phyloP scores from a whole-genome alignment of 108 stramenopile species.

The Poteriospumella lacustris region DNA sequence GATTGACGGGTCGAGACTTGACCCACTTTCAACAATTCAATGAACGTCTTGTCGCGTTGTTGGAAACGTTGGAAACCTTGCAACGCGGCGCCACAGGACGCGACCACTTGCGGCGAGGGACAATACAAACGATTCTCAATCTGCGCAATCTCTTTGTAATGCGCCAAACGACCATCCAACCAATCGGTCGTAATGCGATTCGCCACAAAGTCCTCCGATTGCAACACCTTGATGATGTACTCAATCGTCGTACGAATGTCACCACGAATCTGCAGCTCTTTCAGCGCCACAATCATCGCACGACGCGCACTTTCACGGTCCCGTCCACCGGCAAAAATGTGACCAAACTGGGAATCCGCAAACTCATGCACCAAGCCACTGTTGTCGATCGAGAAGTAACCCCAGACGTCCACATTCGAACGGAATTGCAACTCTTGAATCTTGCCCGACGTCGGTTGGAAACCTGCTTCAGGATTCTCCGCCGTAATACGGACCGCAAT shows the following conservation, averaged over 20 bases:
- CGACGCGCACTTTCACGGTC: conserved; percentile 88
- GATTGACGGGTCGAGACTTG: conserved; percentile 67
- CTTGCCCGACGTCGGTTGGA: conserved; percentile 92
- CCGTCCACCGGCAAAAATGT: conserved; percentile 88
- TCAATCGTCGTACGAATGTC: conserved; percentile 97
- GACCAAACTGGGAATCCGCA: conserved; percentile 99
- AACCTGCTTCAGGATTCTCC: conserved; percentile 96
- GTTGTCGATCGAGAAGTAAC: conserved; percentile 96
- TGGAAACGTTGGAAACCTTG: conserved; percentile 37
- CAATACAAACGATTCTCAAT: conserved; percentile 25
- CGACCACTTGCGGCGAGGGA: conserved; percentile 36
- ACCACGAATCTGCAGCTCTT: conserved; percentile 94
- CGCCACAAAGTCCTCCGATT: conserved; percentile 80
- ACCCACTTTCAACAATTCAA: conserved; percentile 70
- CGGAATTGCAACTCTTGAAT: conserved; percentile 96
- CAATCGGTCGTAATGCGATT: conserved; percentile 96
- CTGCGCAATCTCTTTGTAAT: conserved; percentile 26
- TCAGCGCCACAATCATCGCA: conserved; percentile 91
- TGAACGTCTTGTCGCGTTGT: conserved; percentile 63
- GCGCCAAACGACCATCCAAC: conserved; percentile 85
- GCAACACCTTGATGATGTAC: conserved; percentile 91
- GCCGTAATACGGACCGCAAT: conserved; percentile 98
- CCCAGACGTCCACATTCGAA: conserved; percentile 97
- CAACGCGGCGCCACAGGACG: conserved; percentile 48
- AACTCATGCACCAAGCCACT: conserved; percentile 97